These are phyloP conservation scores for Atkinsonella texensis DNA, from an alignment of 2,329 filamentous ascomycete genomes.

Conservation along the genomic window DNA sequence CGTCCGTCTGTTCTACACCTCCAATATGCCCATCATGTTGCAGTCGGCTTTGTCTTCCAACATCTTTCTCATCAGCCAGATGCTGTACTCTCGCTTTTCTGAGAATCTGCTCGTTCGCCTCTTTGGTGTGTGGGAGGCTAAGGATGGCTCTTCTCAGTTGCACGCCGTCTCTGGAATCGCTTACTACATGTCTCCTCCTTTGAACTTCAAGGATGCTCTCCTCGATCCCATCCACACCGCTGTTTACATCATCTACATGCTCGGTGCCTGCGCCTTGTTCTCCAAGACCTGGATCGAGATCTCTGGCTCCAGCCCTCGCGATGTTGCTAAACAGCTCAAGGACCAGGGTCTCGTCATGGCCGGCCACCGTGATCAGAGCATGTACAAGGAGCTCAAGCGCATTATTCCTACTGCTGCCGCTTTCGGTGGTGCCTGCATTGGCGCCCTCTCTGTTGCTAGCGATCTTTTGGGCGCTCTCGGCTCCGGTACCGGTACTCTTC, in stretches of 20 bases:
- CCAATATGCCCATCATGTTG: constrained; percentile 99
- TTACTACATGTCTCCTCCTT: constrained; percentile 98
- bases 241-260: constrained; percentile 95
- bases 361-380: constrained; percentile 97
- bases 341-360: constrained; percentile 99
- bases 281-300: constrained; percentile 99
- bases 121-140: constrained; percentile 96
- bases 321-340: constrained; percentile 99
- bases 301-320: constrained; percentile 90
- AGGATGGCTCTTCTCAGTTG: constrained; percentile 91
- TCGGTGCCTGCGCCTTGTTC: constrained; percentile 93
- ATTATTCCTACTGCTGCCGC: constrained; percentile 97
- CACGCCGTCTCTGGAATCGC: constrained; percentile 86
- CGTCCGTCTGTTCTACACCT: constrained; percentile 98
- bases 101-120: constrained; percentile 97
- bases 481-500: constrained; percentile 91
- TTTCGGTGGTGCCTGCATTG: constrained; percentile 98
- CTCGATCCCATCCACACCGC: constrained; percentile 94
- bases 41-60: constrained; percentile 98
- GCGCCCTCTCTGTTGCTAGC: constrained; percentile 87
- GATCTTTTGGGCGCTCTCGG: constrained; percentile 93
- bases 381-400: constrained; percentile 99
- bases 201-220: constrained; percentile 95
- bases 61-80: constrained; percentile 97
- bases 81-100: constrained; percentile 97